Base-by-base conservation (phyloP, 805 yeast species). In the Saturnispora sekii region DNA sequence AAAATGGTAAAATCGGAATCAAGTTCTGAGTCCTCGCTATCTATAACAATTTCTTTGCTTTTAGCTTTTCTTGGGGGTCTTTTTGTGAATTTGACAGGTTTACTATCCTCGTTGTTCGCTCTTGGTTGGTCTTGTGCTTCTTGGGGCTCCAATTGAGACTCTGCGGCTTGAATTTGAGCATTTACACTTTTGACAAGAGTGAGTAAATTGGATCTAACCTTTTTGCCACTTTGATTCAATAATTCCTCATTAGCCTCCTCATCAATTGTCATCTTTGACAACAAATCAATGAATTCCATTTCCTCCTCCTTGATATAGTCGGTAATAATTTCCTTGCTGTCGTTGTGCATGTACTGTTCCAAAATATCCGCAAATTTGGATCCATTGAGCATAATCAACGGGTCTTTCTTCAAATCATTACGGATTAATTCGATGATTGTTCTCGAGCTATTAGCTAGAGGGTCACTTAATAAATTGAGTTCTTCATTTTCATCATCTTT, bases 381-480 rank as follows among this genome's bases (percentile, higher is more conserved):
- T 51, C 84, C 90, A 0, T 87, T 84, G n/a, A 90, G 61, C 37
- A 90, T 62, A 3, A 79, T 70, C 37, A 90, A 65, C 44, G 78
- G 74, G 44, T 84, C 75, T 35, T 79, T 79, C 33, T 72, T 67
- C 46, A 90, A 62, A 37, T 76, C 75, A 43, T 74, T 77, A 37
- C 74, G 73, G 21, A 90, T 79, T 48, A 88, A 68, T 48, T 74
- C 73, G 4, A 78, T 56, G 16, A 61, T 53, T 34, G 52, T 42
- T 49, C 36, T 32, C 37, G 60, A 48, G 30, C 51, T 35, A 44
- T 52, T 46, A 14, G 63, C 65, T 7, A 10, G 5, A n/a, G 21
- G 21, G 10, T 62, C 54, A 15, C 58, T 17, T 8, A 12, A 15
- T 10, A 5, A 12, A 14, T 14, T 1, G 11, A 38, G 53, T 15